Evolutionary conservation across 139 green algal genomes (phyloP), one percentile per base, ranked within the genome.

Genomic region (Auxenochlorella pyrenoidosa): DNA sequence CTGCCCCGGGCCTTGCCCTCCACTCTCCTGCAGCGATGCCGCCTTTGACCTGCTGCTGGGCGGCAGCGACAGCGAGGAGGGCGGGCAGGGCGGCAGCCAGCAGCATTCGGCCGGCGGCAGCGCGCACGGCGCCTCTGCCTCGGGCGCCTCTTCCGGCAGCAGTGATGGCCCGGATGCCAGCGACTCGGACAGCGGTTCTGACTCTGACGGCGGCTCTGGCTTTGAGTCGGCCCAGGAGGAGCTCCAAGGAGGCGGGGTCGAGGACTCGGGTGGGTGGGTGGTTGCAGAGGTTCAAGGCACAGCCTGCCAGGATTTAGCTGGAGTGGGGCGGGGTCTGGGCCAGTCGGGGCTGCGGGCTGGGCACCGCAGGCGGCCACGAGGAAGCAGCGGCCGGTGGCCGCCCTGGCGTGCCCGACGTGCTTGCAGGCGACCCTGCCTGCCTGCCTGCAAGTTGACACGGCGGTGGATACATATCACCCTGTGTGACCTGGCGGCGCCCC

Each of bases 41-140:
- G 82, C 66, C 12, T 86, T 65, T 18, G 82, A 86, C 26, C 43
- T 54, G 12, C 68, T 86, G 43, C 19, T 75, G 54, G 65, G 1
- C 0, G 60, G 40, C 38, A 77, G 80, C 66, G 82, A 86, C 18
- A n/a, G 63, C 2, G 66, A 75, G 30, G 32, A 43, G 1, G 66
- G 22, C 43, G 66, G 66, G 13, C 54, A 22, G 15, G 15, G 54
- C 54, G 54, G 18, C 59, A 59, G 79, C 79, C n/a, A 75, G 38
- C 59, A 47, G 15, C 41, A 47, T 3, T 63, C 60, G 22, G 63
- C 34, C 32, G 40, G 54, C 24, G 63, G 63, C 66, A 66, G 43
- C 28, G 66, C 65, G 30, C 18, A 32, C 65, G 63, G 41, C 63
- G 80, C 30, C 40, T 79, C 73, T 38, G 73, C 22, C 15, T 79